Conservation (phyloP, 345 rosid species). For the Brassica rapa region DNA sequence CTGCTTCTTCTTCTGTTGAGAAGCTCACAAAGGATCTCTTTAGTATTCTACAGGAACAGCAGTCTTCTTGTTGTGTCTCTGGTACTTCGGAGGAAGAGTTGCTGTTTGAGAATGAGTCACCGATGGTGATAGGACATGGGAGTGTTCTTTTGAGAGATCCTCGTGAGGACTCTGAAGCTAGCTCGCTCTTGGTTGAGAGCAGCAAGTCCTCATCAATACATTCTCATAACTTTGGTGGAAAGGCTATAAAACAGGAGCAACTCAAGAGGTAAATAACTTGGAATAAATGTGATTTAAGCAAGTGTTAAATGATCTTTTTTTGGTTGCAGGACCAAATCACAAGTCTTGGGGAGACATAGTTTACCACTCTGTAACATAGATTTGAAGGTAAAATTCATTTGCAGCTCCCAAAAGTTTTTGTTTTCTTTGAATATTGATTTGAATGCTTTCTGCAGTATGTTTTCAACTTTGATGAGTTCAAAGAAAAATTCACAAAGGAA, state of each 20-base stretch:
- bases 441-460: slow-evolving; percentile 52
- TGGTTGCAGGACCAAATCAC: slow-evolving; percentile 70
- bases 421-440: background rate
- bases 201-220: slow-evolving; percentile 40
- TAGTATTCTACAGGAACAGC: slow-evolving; percentile 92
- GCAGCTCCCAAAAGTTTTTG: slow-evolving; percentile 1
- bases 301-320: slow-evolving; percentile 9
- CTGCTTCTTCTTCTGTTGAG: slow-evolving; percentile 81
- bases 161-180: slow-evolving; percentile 91
- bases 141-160: slow-evolving; percentile 88
- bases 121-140: slow-evolving; percentile 96
- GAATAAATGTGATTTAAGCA: too few species aligned
- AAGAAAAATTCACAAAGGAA: slow-evolving; percentile 58
- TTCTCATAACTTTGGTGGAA: slow-evolving; percentile 32
- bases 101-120: slow-evolving; percentile 82
- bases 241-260: slow-evolving; percentile 49
- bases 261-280: slow-evolving; percentile 77
- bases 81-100: slow-evolving; percentile 86
- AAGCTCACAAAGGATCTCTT: slow-evolving; percentile 89
- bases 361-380: slow-evolving; percentile 72
- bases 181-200: slow-evolving; percentile 85
- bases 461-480: slow-evolving; percentile 76
- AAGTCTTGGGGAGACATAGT: slow-evolving; percentile 54
- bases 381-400: slow-evolving; percentile 63
- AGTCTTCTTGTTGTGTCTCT: slow-evolving; percentile 79